Evolutionary conservation across 1,284 basidiomycete species (phyloP), one percentile per base, ranked within the genome.

Genomic region (Ustilago loliicola): DNA sequence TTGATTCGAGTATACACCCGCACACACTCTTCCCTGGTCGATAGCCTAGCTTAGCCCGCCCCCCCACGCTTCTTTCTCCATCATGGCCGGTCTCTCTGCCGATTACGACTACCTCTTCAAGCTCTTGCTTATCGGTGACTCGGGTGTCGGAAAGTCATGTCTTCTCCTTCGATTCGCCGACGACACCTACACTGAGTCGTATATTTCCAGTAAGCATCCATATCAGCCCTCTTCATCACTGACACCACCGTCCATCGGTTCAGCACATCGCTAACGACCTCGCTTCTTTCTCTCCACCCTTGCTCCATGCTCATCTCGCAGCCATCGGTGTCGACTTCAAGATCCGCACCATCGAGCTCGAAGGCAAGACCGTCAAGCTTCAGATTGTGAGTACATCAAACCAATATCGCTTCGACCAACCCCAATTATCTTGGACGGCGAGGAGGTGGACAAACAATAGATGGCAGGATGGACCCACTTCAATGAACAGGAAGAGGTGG

Each of bases 361-460:
- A 99, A 88, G 96, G 96, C 80, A 99, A 98, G 93, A 98, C 95
- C 1, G 95, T 99, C 85, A 99, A 99, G 88, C 91, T 99, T 72
- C 97, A 99, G 89, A 99, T 99, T 88, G 96, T 98, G 87, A 89
- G 95, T 91, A 23, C n/a, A 6, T 19, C 42, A 45, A 21, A 10
- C n/a, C 21, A 45, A 6, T 45, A n/a, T 45, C n/a, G 42, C 21
- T 17, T 6, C 21, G 19, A 17, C 21, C 42, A 19, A 23, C 21
- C 11, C n/a, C n/a, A n/a, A n/a, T n/a, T n/a, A n/a, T n/a, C n/a
- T n/a, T n/a, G n/a, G 15, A 13, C 15, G 15, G 17, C 17, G 17
- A 7, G 38, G 19, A 11, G 19, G 7, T 21, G 42, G n/a, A 3
- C 5, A 21, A 21, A n/a, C 42, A 45, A 21, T 15, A 36, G 34